These are phyloP conservation scores for Gryganskiella cystojenkinii DNA, from an alignment of 192 early-diverging fungal species.

Conservation along the genomic window DNA sequence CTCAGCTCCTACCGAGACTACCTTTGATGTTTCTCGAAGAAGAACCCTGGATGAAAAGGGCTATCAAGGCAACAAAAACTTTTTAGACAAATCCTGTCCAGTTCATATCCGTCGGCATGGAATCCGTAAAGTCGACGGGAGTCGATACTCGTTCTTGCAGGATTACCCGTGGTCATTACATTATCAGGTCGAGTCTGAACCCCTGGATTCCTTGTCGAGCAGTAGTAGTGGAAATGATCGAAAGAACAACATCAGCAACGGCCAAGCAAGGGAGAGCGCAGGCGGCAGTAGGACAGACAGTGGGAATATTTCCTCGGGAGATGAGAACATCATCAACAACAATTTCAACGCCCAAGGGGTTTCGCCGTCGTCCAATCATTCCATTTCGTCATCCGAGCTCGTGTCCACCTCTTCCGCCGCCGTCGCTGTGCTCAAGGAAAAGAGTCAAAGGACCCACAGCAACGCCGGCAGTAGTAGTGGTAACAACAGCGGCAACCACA, in stretches of 20 bases:
- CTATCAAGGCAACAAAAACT: constrained; percentile 40
- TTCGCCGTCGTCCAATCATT: no score
- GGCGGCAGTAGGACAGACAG: not conserved
- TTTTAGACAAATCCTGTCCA: constrained; percentile 41
- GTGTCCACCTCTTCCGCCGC: not conserved
- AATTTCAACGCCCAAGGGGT: not conserved
- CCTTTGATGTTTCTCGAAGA: not conserved
- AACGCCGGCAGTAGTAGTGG: not conserved
- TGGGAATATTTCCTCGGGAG: not conserved
- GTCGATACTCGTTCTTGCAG: constrained; percentile 25
- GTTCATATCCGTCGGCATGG: constrained; percentile 28
- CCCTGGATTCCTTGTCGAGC: not conserved
- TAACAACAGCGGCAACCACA: not conserved
- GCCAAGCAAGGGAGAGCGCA: not conserved
- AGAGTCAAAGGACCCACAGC: not conserved
- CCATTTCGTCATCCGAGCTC: no score
- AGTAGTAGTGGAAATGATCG: not conserved
- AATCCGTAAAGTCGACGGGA: constrained; percentile 14
- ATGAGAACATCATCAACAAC: not conserved
- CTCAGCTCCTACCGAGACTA: not conserved
- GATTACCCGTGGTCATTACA: constrained; percentile 40
- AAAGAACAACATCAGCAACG: not conserved
- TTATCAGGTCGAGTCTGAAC: constrained; percentile 20
- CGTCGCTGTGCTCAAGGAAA: not conserved
- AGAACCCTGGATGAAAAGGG: constrained; percentile 14